These are phyloP conservation scores for Ophiosphaerella herpotricha DNA, from an alignment of 2,329 filamentous ascomycete species.

Conservation along the genomic window DNA sequence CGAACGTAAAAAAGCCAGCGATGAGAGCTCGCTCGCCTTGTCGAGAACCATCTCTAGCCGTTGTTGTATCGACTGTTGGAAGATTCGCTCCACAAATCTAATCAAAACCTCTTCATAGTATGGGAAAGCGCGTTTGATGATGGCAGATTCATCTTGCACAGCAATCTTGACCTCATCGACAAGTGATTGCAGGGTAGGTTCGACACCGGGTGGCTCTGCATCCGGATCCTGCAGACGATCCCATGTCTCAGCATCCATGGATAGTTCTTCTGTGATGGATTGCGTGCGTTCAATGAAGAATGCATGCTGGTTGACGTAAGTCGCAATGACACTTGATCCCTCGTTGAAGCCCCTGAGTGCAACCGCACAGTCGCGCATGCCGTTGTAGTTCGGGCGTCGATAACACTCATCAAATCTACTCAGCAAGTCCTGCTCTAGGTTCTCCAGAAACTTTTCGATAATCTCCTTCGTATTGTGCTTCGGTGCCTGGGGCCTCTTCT, in stretches of 20 bases:
- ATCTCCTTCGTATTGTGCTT: conserved; percentile 77
- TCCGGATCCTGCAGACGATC: conserved; percentile 94
- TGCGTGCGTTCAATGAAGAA: conserved; percentile 98
- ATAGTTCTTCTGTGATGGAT: conserved; percentile 83
- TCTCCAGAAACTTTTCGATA: conserved; percentile 96
- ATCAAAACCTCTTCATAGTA: conserved; percentile 93
- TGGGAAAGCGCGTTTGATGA: conserved; percentile 95
- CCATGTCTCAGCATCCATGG: conserved; percentile 74
- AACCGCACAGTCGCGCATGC: conserved; percentile 96
- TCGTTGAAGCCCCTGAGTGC: conserved; percentile 96
- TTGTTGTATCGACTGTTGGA: conserved; percentile 97
- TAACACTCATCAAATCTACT: conserved; percentile 99
- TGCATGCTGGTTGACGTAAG: conserved; percentile 98
- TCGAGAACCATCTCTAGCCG: conserved; percentile 93
- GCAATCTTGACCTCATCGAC: conserved; percentile 94
- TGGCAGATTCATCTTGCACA: conserved; percentile 94
- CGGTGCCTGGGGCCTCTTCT: conserved; percentile 42
- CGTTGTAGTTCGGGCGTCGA: conserved; percentile 90
- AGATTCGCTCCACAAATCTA: conserved; percentile 92
- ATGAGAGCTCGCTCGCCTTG: conserved; percentile 90
- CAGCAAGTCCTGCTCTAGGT: conserved; percentile 89
- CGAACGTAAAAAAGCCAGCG: conserved; percentile 86
- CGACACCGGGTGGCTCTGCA: conserved; percentile 85
- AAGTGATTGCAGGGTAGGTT: conserved; percentile 87
- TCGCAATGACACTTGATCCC: conserved; percentile 89